Conservation (phyloP, 805 yeast species). For the Saccharomycopsis amapae region DNA sequence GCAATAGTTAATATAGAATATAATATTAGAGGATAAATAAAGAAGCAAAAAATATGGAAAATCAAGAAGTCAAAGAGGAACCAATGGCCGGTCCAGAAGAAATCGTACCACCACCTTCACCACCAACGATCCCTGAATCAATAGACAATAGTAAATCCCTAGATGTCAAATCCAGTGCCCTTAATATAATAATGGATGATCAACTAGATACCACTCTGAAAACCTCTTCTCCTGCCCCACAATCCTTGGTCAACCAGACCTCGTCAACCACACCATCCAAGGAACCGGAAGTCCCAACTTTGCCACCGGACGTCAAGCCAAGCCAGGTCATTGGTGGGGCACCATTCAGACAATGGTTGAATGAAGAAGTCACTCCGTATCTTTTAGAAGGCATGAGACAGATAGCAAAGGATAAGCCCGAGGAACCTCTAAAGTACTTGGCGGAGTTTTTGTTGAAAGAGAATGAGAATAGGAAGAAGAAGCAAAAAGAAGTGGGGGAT, state of each 20-base stretch:
- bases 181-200: background rate
- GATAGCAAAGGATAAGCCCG: conserved; percentile 45
- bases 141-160: too few relatives aligned
- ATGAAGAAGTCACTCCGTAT: conserved; percentile 54
- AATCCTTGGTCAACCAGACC: background rate
- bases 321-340: conserved; percentile 64
- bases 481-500: too few relatives aligned
- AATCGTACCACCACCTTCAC: too few relatives aligned
- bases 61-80: too few relatives aligned
- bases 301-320: background rate
- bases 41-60: too few relatives aligned
- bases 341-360: conserved; percentile 60
- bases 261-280: background rate
- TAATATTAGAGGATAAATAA: too few relatives aligned
- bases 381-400: conserved; percentile 56
- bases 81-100: too few relatives aligned
- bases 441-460: conserved; percentile 47
- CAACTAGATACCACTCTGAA: background rate
- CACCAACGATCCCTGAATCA: too few relatives aligned
- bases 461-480: conserved; percentile 25
- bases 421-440: conserved; percentile 44
- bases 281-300: background rate
- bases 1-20: too few relatives aligned
- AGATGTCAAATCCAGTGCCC: background rate
- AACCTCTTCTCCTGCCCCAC: conserved; percentile 1